Base-by-base conservation (phyloP, 164 flowering plant species). In the Magnolia changhungtana region DNA sequence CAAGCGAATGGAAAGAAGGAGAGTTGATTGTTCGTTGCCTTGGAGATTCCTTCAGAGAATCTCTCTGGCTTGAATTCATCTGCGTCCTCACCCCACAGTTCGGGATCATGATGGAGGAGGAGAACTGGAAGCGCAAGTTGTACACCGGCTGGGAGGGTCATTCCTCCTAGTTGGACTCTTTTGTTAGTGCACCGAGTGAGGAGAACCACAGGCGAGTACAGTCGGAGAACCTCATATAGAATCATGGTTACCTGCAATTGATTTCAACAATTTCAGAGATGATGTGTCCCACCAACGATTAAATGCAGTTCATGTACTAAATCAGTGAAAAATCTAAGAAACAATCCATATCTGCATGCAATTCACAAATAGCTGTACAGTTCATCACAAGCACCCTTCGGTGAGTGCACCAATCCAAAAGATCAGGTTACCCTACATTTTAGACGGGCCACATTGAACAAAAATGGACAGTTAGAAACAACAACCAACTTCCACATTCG, bases 1-100 rank as follows among this genome's bases (percentile, higher is more conserved):
- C 73, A 71, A 3, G 59, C 73, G 19, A 71, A 71, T 1, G 73
- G 73, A n/a, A 50, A 50, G 61, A 71, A 71, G 16, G 73, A 49
- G 6, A 71, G 10, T 71, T 50, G 73, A 50, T 50, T 50, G 7
- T 50, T 71, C 18, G 61, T 29, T 20, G 73, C 73, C 73, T 71
- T 71, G 27, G 49, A 13, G 24, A 71, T 29, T 24, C 73, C 73
- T 19, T 50, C 59, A 29, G 61, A 50, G 19, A 71, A 71, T 50
- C 73, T 71, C 27, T 71, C 73, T n/a, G 61, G 61, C 13, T 10
- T 50, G 73, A 71, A 71, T 7, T 71, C 73, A 2, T 71, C 73
- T 50, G 61, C 73, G 23, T 24, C 61, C 21, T n/a, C 61, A 8
- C 73, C 73, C 73, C 73, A 71, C 5, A 71, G 49, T 18, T 71